Evolutionary conservation across 257 asterid genomes (phyloP).

Genomic region (Ilex aquifolium): DNA sequence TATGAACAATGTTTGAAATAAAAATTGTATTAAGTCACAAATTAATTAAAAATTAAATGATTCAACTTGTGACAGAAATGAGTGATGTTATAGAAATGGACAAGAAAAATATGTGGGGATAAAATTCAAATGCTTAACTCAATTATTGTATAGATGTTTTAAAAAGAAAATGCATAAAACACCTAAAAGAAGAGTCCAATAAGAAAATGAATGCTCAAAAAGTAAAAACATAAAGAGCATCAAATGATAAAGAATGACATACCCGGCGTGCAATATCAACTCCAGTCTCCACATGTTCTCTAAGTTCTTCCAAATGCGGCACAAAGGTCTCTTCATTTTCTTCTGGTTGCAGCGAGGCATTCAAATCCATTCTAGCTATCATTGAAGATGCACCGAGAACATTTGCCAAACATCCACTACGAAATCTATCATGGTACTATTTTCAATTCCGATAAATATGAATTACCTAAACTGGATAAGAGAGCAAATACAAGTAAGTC

Average conservation of each 20-base stretch:
- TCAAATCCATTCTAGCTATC: slow-evolving; percentile 85
- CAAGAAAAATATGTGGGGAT: too few species aligned
- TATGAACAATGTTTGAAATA: too few species aligned
- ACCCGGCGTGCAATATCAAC: slow-evolving; percentile 68
- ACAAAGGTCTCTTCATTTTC: slow-evolving; percentile 72
- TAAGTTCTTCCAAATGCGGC: slow-evolving; percentile 53
- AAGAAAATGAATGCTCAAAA: neutral
- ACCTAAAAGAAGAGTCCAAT: neutral
- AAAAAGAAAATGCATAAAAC: neutral
- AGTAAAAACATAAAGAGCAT: neutral
- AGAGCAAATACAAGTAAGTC: neutral
- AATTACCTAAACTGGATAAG: neutral
- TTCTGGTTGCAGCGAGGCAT: slow-evolving; percentile 89
- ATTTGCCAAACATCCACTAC: slow-evolving; percentile 14
- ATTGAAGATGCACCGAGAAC: slow-evolving; percentile 46
- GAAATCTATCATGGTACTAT: neutral
- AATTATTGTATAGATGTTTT: too few species aligned
- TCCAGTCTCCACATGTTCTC: slow-evolving; percentile 49
- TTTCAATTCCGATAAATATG: neutral
- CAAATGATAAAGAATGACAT: slow-evolving; percentile 14
- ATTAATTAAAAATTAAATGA: too few species aligned
- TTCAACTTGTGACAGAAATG: too few species aligned
- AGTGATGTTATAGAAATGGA: too few species aligned
- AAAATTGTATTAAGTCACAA: too few species aligned
- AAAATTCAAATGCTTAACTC: too few species aligned